Evolutionary conservation across 2,329 filamentous ascomycete genomes (phyloP), one percentile per base, ranked within the genome.

Genomic region (Colletotrichum liaoningense): DNA sequence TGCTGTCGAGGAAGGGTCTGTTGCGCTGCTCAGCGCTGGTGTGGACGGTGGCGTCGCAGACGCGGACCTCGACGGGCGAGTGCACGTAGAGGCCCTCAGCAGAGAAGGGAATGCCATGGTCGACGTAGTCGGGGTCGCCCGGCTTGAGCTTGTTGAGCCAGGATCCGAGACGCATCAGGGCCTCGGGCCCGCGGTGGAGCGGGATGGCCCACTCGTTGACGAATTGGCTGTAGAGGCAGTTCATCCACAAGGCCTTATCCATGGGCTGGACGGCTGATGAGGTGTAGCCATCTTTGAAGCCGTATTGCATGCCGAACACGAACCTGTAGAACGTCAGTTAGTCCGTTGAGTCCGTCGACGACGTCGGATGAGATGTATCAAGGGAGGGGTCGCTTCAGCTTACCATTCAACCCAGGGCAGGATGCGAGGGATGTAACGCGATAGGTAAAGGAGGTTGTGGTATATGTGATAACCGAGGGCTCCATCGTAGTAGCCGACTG

Each of bases 151-250:
- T 85, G 81, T 92, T 93, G 72, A 99, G 88, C 97, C 97, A 99
- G 63, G 94, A 93, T 54, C 93, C 94, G 19, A 99, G 88, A 14
- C 97, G 91, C 49, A 87, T 89, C 57, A 99, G 90, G 7, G 95
- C 95, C 83, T 98, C 95, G 19, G 96, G 96, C 0, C 97, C 97
- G 77, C 93, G 93, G 75, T 91, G 86, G 1, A 99, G 88, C 1
- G 97, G 97, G 12, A 99, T 89, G 0, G 96, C 96, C 97, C 97
- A 99, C 82, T 99, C 97, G 82, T 99, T 98, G 76, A 99, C 97
- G 78, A 95, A 98, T 81, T 99, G 97, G 26, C 94, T 96, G 86
- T 98, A 99, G 8, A 99, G 89, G 80, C 97, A 99, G 85, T 99
- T 97, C 94, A 99, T 96, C 67, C 98, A 88, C 59, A 98, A 89